Evolutionary conservation across 352 stramenopile genomes (phyloP).

Genomic region (Albugo laibachii): DNA sequence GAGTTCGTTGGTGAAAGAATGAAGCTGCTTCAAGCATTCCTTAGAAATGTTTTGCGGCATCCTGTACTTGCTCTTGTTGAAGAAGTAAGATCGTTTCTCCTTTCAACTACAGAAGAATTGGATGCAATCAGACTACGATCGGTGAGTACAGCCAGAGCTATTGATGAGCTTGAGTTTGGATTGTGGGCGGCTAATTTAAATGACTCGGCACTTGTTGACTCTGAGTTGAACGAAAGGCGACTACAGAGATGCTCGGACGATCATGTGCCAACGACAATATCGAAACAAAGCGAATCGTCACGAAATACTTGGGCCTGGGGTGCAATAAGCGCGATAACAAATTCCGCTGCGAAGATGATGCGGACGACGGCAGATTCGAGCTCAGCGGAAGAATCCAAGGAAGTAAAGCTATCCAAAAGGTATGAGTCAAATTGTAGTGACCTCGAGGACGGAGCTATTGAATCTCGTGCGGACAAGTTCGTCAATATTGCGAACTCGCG

Average conservation of each 20-base stretch:
- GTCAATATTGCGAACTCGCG: slow-evolving; percentile 17
- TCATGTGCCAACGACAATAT: too few relatives aligned
- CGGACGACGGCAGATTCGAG: slow-evolving; percentile 31
- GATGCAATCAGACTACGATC: slow-evolving; percentile 18
- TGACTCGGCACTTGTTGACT: not conserved
- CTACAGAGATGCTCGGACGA: too few relatives aligned
- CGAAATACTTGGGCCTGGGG: slow-evolving; percentile 15
- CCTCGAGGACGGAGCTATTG: slow-evolving; percentile 21
- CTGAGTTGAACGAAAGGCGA: too few relatives aligned
- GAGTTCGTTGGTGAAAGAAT: slow-evolving; percentile 77
- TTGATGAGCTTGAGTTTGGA: too few relatives aligned
- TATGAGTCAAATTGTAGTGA: not conserved
- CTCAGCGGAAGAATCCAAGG: slow-evolving; percentile 5
- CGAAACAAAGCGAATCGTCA: too few relatives aligned
- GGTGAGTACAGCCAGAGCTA: too few relatives aligned
- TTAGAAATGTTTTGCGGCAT: slow-evolving; percentile 49
- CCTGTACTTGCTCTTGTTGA: slow-evolving; percentile 43
- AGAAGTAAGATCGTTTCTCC: slow-evolving; percentile 44
- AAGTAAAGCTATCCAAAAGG: not conserved
- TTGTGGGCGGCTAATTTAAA: not conserved
- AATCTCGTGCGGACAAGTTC: slow-evolving; percentile 15
- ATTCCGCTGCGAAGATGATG: slow-evolving; percentile 52
- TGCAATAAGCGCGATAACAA: slow-evolving; percentile 47
- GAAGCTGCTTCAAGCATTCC: slow-evolving; percentile 53
- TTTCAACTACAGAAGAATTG: slow-evolving; percentile 66